phyloP scores from a whole-genome alignment of 176 grass and related monocot species.

The Olyra latifolia region DNA sequence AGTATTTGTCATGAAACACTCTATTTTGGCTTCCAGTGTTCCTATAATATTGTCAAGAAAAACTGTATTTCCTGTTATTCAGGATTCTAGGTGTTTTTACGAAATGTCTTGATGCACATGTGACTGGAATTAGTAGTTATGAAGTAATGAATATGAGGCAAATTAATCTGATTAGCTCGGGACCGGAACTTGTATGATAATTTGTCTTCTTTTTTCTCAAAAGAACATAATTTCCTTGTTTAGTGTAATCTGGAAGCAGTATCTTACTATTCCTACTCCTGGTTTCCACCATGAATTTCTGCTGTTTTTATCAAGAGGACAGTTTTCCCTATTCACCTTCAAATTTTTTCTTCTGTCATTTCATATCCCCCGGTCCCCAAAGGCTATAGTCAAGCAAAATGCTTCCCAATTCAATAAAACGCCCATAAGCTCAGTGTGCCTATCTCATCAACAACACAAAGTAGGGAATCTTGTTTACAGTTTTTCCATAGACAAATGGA shows the following conservation, averaged over 20 bases:
- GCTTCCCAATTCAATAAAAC: background rate
- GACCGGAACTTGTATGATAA: background rate
- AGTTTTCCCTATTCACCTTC: background rate
- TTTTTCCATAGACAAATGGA: background rate
- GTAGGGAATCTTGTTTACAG: background rate
- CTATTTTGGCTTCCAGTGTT: background rate
- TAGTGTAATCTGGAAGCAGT: background rate
- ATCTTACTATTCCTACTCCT: no score
- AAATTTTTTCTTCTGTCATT: background rate
- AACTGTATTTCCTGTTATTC: background rate
- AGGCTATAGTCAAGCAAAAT: background rate
- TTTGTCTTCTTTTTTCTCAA: background rate
- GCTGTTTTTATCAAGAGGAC: background rate
- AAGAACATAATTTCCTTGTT: no score
- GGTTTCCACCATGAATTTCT: background rate
- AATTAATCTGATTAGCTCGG: background rate
- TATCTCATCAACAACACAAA: slow-evolving; percentile 5
- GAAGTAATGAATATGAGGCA: background rate
- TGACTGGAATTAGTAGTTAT: background rate
- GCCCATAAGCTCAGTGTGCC: background rate
- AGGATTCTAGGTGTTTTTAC: slow-evolving; percentile 5
- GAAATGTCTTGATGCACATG: background rate
- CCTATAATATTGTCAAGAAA: background rate
- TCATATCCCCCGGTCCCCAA: background rate
- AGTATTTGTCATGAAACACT: background rate